phyloP scores from a whole-genome alignment of 192 early-diverging fungal species.

The Cladochytrium replicatum region DNA sequence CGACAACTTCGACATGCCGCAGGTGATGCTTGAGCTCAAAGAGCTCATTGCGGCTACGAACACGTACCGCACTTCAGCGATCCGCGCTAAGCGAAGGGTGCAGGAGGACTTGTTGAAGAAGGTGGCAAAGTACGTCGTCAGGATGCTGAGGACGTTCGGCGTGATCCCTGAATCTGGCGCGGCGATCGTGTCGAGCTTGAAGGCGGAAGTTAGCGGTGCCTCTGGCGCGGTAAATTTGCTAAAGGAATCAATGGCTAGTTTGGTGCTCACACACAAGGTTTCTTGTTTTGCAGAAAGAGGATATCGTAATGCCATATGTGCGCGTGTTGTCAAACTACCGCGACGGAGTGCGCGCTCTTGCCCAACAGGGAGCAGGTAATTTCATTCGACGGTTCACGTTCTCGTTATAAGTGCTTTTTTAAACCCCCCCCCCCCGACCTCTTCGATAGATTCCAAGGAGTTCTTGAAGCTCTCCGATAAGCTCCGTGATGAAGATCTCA shows the following conservation, averaged over 20 bases:
- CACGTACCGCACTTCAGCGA: conserved; percentile 50
- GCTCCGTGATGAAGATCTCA: conserved; percentile 79
- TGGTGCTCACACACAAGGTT: neutral
- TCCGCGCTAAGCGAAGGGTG: conserved; percentile 38
- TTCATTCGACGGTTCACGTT: neutral
- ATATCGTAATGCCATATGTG: conserved; percentile 68
- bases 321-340: conserved; percentile 75
- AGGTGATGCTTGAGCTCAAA: conserved; percentile 69
- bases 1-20: conserved; percentile 86
- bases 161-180: conserved; percentile 51
- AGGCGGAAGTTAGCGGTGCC: conserved; percentile 18
- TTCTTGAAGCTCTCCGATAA: conserved; percentile 74
- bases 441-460: conserved; percentile 25
- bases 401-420: neutral
- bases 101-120: conserved; percentile 66
- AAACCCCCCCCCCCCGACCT: neutral
- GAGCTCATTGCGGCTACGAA: conserved; percentile 71
- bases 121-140: conserved; percentile 71
- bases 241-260: conserved; percentile 3
- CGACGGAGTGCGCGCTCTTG: conserved; percentile 72
- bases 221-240: conserved; percentile 18
- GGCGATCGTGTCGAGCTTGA: conserved; percentile 56
- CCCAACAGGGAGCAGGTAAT: conserved; percentile 36
- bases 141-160: conserved; percentile 78
- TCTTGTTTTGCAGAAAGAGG: conserved; percentile 35